Conservation (phyloP, 768 basidiomycete species). For the Phanerochaete sordida region DNA sequence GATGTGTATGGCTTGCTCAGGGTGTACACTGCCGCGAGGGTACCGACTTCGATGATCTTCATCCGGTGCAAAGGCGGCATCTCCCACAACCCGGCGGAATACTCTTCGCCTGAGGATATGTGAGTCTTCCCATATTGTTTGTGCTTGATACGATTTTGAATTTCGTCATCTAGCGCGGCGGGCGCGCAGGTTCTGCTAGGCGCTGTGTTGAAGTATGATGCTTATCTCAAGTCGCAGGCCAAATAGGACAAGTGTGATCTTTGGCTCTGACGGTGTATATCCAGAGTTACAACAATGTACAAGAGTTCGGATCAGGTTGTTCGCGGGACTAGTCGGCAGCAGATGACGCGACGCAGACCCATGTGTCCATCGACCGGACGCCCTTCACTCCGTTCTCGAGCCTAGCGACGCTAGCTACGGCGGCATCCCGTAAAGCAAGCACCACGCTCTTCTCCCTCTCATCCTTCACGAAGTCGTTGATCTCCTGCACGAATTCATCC, state of each 20-base stretch:
- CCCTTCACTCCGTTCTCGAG: slow-evolving; percentile 3
- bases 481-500: slow-evolving; percentile 21
- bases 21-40: not conserved
- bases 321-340: not conserved
- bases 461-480: slow-evolving; percentile 22
- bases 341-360: slow-evolving; percentile 2
- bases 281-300: not conserved
- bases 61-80: not conserved
- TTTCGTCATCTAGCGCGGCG: not conserved
- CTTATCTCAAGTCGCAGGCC: not conserved
- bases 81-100: not conserved
- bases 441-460: slow-evolving; percentile 31
- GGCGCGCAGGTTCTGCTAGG: not conserved
- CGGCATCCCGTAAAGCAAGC: slow-evolving; percentile 29
- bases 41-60: not conserved
- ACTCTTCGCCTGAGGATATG: not conserved
- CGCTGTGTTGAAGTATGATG: not conserved
- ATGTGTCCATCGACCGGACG: slow-evolving; percentile 18
- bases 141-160: not conserved
- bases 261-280: not conserved
- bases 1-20: not conserved
- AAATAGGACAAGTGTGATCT: not conserved
- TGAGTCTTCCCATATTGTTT: not conserved
- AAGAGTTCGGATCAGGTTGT: no score
- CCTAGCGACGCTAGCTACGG: slow-evolving; percentile 9